These are phyloP conservation scores for Ceratocystis huliohia DNA, from an alignment of 2,329 filamentous ascomycete species.

Conservation along the genomic window DNA sequence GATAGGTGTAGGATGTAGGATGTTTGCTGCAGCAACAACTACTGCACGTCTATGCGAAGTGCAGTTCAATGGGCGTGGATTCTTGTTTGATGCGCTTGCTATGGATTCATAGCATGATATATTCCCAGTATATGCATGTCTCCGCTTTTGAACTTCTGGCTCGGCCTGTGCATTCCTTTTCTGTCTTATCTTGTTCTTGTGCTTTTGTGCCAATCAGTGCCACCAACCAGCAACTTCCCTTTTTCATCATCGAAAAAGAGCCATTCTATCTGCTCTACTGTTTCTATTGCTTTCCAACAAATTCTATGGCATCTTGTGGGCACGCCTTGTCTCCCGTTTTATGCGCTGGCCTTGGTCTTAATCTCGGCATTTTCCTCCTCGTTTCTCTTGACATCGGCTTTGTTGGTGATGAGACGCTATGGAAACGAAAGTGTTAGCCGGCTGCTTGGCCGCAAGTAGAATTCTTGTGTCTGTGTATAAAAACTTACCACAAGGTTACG, in stretches of 20 bases:
- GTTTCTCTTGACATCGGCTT: slow-evolving; percentile 30
- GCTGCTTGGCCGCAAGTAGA: not conserved
- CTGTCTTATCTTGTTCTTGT: slow-evolving; percentile 1
- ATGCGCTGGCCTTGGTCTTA: slow-evolving; percentile 3
- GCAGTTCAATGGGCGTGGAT: not conserved
- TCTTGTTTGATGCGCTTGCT: not conserved
- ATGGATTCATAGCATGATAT: not conserved
- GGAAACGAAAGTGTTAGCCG: slow-evolving; percentile 23
- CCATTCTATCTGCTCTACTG: not conserved
- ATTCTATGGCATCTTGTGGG: not conserved
- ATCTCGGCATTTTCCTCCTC: slow-evolving; percentile 26
- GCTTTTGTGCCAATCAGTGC: not conserved
- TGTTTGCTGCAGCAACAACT: not conserved
- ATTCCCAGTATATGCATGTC: slow-evolving; percentile 6
- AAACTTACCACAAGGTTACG: slow-evolving; percentile 71
- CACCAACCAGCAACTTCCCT: not conserved
- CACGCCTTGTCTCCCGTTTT: not conserved
- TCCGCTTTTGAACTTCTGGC: slow-evolving; percentile 10
- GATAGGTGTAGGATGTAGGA: not conserved
- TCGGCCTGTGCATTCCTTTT: not conserved
- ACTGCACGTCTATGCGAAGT: not conserved
- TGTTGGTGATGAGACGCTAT: slow-evolving; percentile 39
- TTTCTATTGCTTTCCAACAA: not conserved
- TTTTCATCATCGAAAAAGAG: not conserved
- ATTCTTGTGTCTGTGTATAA: not conserved